phyloP scores from a whole-genome alignment of 164 flowering plant species.

The grape (Vitis vinifera) region DNA sequence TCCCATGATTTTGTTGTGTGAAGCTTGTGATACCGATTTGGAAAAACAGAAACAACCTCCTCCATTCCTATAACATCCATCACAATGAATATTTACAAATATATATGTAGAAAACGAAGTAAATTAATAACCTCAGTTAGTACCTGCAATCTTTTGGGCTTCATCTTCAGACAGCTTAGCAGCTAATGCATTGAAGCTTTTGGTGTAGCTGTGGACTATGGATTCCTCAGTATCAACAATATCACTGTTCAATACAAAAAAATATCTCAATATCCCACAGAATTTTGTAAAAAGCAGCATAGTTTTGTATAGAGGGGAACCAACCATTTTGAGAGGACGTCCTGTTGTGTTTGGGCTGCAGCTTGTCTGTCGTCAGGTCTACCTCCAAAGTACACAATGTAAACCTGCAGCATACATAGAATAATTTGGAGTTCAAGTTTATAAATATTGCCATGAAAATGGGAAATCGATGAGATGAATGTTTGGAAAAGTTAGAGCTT shows the following conservation, averaged over 20 bases:
- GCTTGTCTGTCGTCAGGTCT: constrained; percentile 11
- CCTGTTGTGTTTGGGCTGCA: constrained; percentile 31
- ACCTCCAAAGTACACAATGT: constrained; percentile 64
- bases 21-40: constrained; percentile 50
- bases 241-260: constrained; percentile 23
- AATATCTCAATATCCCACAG: no score
- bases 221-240: constrained; percentile 38
- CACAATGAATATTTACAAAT: no score
- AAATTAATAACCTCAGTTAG: no score
- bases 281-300: no score
- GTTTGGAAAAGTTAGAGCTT: no score
- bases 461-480: no score
- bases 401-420: constrained; percentile 18
- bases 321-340: constrained; percentile 31
- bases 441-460: no score
- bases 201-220: constrained; percentile 60
- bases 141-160: constrained; percentile 45
- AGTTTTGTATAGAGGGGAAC: no score
- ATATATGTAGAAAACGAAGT: no score
- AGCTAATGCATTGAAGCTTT: constrained; percentile 71
- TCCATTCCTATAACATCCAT: constrained; percentile 34
- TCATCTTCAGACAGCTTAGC: constrained; percentile 59
- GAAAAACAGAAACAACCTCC: constrained; percentile 53
- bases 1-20: constrained; percentile 91
- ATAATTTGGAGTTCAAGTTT: no score